Base-by-base conservation (phyloP, 805 yeast genomes). In the Candida sithepensis region DNA sequence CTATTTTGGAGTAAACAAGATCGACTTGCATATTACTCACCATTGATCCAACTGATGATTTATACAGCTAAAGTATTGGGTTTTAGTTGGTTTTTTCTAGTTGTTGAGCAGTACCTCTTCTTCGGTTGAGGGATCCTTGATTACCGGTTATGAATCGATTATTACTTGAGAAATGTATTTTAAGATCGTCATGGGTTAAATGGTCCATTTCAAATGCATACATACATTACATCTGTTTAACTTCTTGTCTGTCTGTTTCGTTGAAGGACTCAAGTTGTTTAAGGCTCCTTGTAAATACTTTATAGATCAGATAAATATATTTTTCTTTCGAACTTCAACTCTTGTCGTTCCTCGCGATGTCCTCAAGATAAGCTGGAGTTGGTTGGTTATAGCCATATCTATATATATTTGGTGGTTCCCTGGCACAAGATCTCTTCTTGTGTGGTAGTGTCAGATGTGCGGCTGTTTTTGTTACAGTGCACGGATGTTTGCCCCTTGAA, bases 1-100 rank as follows among this genome's bases (percentile, higher is more conserved):
- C 95, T 84, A 86, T 87, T 87, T 84, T 81, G 81, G 85, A 72
- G 90, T 90, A 84, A 88, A 85, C 96, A 72, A 88, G 89, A 85
- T 67, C 54, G 55, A 75, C 40, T 50, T 69, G 84, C 79, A 74
- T 66, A 66, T 71, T 85, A 85, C 92, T 85, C 92, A 85, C 84
- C 91, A 66, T 74, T 72, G 41, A 44, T 53, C 22, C 55, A 44
- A 47, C 23, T 30, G 39, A 37, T 38, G 44, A 37, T 21, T 30
- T 42, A 39, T 39, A 22, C 28, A 23, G 28, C 10, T 12, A 39
- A 39, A 6, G 26, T 5, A 22, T n/a, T 22, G 20, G 19, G n/a
- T 22, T 23, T 39, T 7, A 19, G 8, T 39, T 5, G 7, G 19
- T 22, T 21, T 40, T 13, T 20, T 21, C 14, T 10, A 14, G 26